phyloP scores from a whole-genome alignment of 768 basidiomycete genomes.

The Boletus huronensis region DNA sequence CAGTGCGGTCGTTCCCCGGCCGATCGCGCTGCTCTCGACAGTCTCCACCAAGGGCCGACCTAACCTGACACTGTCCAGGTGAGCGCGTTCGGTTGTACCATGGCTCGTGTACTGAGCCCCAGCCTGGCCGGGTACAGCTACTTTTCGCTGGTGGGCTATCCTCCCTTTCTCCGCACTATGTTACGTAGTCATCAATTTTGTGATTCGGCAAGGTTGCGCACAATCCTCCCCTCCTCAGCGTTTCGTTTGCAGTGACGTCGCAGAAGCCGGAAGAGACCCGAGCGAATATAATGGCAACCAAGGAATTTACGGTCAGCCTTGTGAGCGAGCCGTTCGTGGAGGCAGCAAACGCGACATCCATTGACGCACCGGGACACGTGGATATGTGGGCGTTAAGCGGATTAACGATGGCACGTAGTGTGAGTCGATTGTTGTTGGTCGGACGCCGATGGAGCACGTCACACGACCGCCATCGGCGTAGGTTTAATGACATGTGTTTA shows the following conservation, averaged over 20 bases:
- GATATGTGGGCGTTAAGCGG: constrained; percentile 64
- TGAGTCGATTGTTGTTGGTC: constrained; percentile 31
- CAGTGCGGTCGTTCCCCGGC: constrained; percentile 60
- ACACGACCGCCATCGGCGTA: constrained; percentile 2
- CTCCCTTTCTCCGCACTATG: constrained; percentile 14
- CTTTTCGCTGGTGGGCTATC: constrained; percentile 54
- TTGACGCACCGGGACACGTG: constrained; percentile 50
- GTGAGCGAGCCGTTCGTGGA: constrained; percentile 65
- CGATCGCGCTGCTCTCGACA: constrained; percentile 59
- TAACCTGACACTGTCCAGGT: constrained; percentile 71
- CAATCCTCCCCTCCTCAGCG: constrained; percentile 62
- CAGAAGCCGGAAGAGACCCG: constrained; percentile 56
- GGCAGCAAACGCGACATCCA: constrained; percentile 52
- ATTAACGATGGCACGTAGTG: constrained; percentile 50
- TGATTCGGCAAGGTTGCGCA: constrained; percentile 42
- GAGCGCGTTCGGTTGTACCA: constrained; percentile 16
- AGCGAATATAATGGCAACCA: constrained; percentile 59
- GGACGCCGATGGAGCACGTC: constrained; percentile 9
- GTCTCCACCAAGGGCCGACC: constrained; percentile 45
- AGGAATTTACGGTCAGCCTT: constrained; percentile 68
- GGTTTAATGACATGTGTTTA: constrained; percentile 1
- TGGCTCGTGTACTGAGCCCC: constrained; percentile 9
- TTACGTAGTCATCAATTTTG: constrained; percentile 8
- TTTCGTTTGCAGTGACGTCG: constrained; percentile 51
- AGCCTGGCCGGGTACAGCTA: constrained; percentile 36